Evolutionary conservation across 768 basidiomycete species (phyloP).

Genomic region (Lyophyllum semitale): DNA sequence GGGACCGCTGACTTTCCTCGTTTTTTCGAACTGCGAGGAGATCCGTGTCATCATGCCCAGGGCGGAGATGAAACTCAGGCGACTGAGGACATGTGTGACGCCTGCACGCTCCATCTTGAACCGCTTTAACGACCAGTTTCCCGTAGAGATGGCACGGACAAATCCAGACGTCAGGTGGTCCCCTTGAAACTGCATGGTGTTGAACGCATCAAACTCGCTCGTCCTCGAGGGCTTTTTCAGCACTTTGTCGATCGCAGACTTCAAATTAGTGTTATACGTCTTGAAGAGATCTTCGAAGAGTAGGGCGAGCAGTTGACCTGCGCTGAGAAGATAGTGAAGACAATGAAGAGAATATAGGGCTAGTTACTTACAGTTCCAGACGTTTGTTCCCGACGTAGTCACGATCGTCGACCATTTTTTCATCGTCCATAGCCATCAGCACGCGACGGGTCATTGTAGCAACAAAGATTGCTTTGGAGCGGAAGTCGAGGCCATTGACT

Average conservation of each 20-base stretch:
- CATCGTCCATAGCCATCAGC: constrained; percentile 94
- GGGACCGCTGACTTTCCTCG: constrained; percentile 96
- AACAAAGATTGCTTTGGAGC: constrained; percentile 94
- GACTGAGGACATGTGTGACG: constrained; percentile 95
- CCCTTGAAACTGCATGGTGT: constrained; percentile 94
- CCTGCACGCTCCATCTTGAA: constrained; percentile 99
- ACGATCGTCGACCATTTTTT: constrained; percentile 96
- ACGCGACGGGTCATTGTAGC: constrained; percentile 97
- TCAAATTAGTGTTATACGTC: constrained; percentile 95
- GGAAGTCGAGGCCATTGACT: constrained; percentile 84
- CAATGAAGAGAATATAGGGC: constrained; percentile 7
- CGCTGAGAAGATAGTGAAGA: constrained; percentile 48
- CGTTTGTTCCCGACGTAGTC: constrained; percentile 99
- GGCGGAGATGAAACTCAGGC: constrained; percentile 94
- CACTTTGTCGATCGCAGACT: constrained; percentile 94
- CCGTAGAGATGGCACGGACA: constrained; percentile 95
- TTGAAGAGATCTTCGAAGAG: constrained; percentile 99
- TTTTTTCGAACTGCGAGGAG: constrained; percentile 98
- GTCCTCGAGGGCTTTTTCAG: constrained; percentile 95
- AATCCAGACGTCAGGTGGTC: constrained; percentile 96
- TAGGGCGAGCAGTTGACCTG: constrained; percentile 92
- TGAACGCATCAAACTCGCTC: constrained; percentile 91
- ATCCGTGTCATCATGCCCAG: constrained; percentile 99
- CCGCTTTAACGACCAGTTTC: constrained; percentile 98
- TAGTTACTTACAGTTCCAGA: constrained; percentile 79